Percentiles rank a stretch among this genome's conserved stretches.
phyloP scores from a whole-genome alignment of 805 yeast species.

The Wickerhamiella allomyrinae region DNA sequence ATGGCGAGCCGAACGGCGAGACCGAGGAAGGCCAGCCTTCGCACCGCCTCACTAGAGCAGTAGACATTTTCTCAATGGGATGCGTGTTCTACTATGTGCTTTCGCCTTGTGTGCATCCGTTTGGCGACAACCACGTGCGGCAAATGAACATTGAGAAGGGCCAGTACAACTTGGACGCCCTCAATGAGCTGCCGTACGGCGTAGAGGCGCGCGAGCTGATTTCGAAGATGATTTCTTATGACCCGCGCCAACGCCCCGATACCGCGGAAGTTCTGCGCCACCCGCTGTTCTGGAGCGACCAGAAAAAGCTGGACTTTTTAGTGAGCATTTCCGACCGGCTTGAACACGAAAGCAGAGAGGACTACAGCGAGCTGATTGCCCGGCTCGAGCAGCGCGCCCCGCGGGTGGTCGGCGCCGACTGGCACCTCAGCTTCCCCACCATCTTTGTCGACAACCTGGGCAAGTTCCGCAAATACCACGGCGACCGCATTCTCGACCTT shows the following conservation, averaged over 20 bases:
- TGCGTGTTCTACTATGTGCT: constrained; percentile 84
- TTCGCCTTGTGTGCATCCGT: constrained; percentile 79
- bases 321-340: constrained; percentile 81
- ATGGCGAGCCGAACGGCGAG: not conserved
- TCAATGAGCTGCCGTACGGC: constrained; percentile 32
- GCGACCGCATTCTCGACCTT: constrained; percentile 66
- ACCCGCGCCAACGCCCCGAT: constrained; percentile 60
- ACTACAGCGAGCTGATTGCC: constrained; percentile 47
- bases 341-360: constrained; percentile 71
- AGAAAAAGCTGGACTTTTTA: constrained; percentile 67
- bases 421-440: constrained; percentile 65
- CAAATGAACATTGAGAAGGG: constrained; percentile 79
- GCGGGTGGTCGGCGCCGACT: constrained; percentile 41
- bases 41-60: constrained; percentile 65
- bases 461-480: constrained; percentile 76
- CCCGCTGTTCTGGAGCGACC: constrained; percentile 75
- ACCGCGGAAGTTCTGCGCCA: constrained; percentile 57
- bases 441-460: constrained; percentile 71
- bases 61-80: constrained; percentile 88
- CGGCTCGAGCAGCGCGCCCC: constrained; percentile 40
- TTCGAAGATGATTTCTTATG: constrained; percentile 48
- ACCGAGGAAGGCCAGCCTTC: not conserved
- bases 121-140: constrained; percentile 78
- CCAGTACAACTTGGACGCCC: constrained; percentile 35
- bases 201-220: constrained; percentile 65